Evolutionary conservation across 257 asterid genomes (phyloP), one percentile per base, ranked within the genome.

Genomic region (Solanum piurae): DNA sequence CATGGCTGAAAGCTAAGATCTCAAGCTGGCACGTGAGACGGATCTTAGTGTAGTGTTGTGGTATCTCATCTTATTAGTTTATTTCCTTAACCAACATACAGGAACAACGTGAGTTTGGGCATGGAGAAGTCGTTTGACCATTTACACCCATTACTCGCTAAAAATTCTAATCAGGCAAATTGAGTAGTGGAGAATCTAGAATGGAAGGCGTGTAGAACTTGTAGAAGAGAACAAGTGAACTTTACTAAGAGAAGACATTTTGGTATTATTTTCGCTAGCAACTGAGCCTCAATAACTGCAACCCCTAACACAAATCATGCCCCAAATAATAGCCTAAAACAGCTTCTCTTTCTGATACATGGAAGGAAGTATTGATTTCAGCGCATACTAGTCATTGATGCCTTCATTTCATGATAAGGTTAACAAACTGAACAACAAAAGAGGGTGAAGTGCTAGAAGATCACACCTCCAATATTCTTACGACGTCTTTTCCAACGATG

Each of bases 391-490:
- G 87, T 38, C 40, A 38, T 25, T 37, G 77, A 40, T 37, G 62
- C 27, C 62, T 71, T 58, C 64, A 55, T 71, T 27, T 66, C 71
- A 42, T 40, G 6, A 66, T 38, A 18, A 23, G 34, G 55, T 38
- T 14, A 60, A 42, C n/a, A 8, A 34, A 29, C 46, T 38, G 83
- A 82, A 38, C 29, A 36, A 82, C 23, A 18, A 33, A 29, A 85
- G 49, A 72, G n/a, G 37, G 40, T 20, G 36, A 27, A 73, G 84
- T 29, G 66, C 16, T 29, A 44, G 90, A 83, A 68, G 86, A 33
- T 27, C 90, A 44, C 92, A 95, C 98, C 98, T 95, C 91, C 88
- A 90, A 9, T 72, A 93, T 93, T 89, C 96, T 93, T 92, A 88
- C 23, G 79, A 92, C 27, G 86, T 95, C 99, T 31, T 90, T 90